Evolutionary conservation across 345 rosid species (phyloP), one percentile per base, ranked within the genome.

Genomic region (Kandelia obovata): DNA sequence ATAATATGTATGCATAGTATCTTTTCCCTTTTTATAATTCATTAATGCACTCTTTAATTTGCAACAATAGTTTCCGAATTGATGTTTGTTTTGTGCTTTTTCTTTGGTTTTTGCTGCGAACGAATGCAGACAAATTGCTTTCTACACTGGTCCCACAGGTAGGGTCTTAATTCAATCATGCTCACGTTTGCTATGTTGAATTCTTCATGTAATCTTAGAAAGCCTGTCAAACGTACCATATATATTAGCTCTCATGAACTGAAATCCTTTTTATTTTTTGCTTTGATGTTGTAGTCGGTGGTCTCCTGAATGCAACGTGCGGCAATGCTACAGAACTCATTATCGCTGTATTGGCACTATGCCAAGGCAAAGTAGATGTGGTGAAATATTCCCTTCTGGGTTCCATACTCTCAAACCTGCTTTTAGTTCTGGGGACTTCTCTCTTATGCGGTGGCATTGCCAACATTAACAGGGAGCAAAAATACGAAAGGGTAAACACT

Each of bases 251-350:
- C 9, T 35, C 31, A 37, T 17, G 19, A 34, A 53, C 3, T 51
- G 17, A 49, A 30, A 7, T 61, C 9, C 6, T 7, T 7, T 28
- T 21, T 21, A 0, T 6, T 23, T 25, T 21, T 7, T 8, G 58
- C 31, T n/a, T 21, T 60, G 65, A 1, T 66, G 62, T 64, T 61
- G 59, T 83, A 91, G 97, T 94, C 66, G 97, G 98, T 20, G 97
- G 98, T 23, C 81, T 94, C 53, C 72, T 94, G 68, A 94, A 94
- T 65, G 98, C 98, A 46, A 91, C 97, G 26, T 89, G 98, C 74
- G 98, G 98, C 35, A 94, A 94, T 78, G 97, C 95, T 0, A 89
- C 97, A 0, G 98, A 94, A 76, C 82, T 94, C 28, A 94, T 94
- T 62, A 91, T 94, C 52, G 96, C 97, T 37, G 76, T 89, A 55